These are phyloP conservation scores for Trichoderma koningii DNA, from an alignment of 2,329 filamentous ascomycete species.

Conservation along the genomic window DNA sequence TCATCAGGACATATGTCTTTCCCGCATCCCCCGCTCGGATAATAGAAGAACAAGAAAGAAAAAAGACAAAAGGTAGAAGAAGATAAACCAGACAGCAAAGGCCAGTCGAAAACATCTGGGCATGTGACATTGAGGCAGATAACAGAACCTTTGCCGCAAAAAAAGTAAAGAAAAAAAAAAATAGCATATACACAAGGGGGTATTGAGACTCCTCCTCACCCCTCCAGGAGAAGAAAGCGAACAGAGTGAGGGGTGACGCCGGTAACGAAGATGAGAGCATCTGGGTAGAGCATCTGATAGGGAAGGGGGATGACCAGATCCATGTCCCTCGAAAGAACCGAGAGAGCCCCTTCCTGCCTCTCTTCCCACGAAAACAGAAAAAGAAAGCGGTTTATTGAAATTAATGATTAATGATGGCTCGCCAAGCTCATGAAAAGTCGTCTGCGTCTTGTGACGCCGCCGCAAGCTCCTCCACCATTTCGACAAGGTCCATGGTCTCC, in stretches of 20 bases:
- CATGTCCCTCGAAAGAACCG: not conserved
- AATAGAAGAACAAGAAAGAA: no score
- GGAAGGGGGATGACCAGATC: not conserved
- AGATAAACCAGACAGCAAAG: conserved; percentile 6
- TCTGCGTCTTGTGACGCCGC: conserved; percentile 40
- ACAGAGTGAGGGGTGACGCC: conserved; percentile 21
- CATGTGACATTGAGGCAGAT: not conserved
- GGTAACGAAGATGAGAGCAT: conserved; percentile 9
- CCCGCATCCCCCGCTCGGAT: not conserved
- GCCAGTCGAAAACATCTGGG: conserved; percentile 5
- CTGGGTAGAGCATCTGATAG: not conserved
- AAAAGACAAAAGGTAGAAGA: no score
- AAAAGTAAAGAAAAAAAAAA: not conserved
- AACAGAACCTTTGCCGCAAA: conserved; percentile 12
- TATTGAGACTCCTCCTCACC: conserved; percentile 26
- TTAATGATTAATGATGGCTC: conserved; percentile 24
- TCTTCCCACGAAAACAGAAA: not conserved
- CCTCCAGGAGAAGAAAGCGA: conserved; percentile 1
- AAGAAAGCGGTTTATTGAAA: not conserved
- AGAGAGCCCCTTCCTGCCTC: not conserved
- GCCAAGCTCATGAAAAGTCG: conserved; percentile 49
- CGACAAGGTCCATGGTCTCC: conserved; percentile 72
- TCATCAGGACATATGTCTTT: conserved; percentile 24
- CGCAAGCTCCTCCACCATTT: conserved; percentile 46
- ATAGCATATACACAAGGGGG: conserved; percentile 25